These are phyloP conservation scores for Blastocystis sp. DNA, from an alignment of 352 stramenopile species.

Conservation along the genomic window DNA sequence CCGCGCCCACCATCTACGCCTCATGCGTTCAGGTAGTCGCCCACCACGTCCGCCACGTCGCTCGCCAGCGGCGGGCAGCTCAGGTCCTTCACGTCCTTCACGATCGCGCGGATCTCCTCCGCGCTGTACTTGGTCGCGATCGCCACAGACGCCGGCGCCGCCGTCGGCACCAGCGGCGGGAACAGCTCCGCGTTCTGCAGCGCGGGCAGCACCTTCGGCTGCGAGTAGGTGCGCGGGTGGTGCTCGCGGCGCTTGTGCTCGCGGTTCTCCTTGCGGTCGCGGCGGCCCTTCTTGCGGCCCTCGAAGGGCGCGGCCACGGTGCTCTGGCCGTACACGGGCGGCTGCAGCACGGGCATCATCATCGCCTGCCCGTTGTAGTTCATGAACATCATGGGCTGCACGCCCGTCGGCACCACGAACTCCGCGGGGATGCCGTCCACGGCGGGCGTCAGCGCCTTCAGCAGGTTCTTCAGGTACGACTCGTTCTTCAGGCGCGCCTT, in stretches of 20 bases:
- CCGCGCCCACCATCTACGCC: constrained; percentile 10
- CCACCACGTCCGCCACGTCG: constrained; percentile 9
- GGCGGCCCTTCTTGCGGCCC: not conserved
- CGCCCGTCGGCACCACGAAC: constrained; percentile 1
- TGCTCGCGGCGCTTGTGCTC: not conserved
- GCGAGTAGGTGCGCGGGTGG: not conserved
- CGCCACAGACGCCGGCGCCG: not conserved
- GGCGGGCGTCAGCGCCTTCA: constrained; percentile 23
- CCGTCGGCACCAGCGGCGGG: constrained; percentile 49
- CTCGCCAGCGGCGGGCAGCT: not conserved
- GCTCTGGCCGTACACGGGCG: not conserved
- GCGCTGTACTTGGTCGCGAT: constrained; percentile 22
- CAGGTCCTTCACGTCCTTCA: constrained; percentile 41
- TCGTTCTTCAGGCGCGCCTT: constrained; percentile 63
- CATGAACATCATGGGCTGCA: constrained; percentile 27
- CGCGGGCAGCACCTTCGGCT: constrained; percentile 14
- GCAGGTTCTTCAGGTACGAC: constrained; percentile 45
- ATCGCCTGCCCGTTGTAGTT: constrained; percentile 1
- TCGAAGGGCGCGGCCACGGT: not conserved
- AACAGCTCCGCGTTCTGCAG: constrained; percentile 31
- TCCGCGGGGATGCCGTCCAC: constrained; percentile 23
- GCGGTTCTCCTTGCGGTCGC: not conserved
- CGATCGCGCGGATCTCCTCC: constrained; percentile 49
- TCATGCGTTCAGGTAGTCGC: not conserved
- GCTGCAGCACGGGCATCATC: constrained; percentile 16